Evolutionary conservation across 352 stramenopile genomes (phyloP).

Genomic region (Phytophthora crassamura): DNA sequence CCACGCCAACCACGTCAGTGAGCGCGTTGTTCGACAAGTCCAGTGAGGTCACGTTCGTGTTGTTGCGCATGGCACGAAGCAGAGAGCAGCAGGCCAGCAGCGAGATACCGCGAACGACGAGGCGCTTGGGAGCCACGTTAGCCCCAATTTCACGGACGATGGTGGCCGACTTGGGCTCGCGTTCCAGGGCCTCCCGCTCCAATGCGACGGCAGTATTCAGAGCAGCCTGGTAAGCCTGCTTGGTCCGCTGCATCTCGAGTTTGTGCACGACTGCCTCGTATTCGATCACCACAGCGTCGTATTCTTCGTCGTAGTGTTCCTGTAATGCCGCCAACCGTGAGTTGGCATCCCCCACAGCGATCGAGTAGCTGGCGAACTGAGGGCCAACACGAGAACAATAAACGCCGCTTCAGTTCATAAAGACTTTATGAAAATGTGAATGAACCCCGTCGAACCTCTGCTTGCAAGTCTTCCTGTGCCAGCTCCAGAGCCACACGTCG

Average conservation of each 20-base stretch:
- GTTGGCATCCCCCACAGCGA: slow-evolving; percentile 50
- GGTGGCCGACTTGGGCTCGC: slow-evolving; percentile 52
- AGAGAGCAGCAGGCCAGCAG: slow-evolving; percentile 61
- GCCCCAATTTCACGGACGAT: slow-evolving; percentile 61
- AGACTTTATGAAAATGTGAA: neutral
- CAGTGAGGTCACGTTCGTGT: slow-evolving; percentile 60
- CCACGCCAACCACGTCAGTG: slow-evolving; percentile 44
- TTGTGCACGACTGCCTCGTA: slow-evolving; percentile 48
- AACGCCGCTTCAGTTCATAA: neutral
- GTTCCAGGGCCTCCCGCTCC: slow-evolving; percentile 46
- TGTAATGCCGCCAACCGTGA: slow-evolving; percentile 57
- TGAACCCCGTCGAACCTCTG: slow-evolving; percentile 43
- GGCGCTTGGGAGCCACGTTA: slow-evolving; percentile 52
- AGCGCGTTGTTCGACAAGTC: slow-evolving; percentile 73
- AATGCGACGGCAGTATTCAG: slow-evolving; percentile 44
- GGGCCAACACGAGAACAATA: neutral
- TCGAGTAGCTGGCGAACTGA: slow-evolving; percentile 64
- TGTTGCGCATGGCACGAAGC: slow-evolving; percentile 61
- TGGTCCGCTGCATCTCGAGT: slow-evolving; percentile 52
- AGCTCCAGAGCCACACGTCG: slow-evolving; percentile 56
- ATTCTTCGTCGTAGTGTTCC: slow-evolving; percentile 71
- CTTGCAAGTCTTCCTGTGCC: slow-evolving; percentile 60
- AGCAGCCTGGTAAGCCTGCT: slow-evolving; percentile 54
- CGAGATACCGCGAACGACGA: slow-evolving; percentile 60
- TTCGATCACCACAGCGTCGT: slow-evolving; percentile 40